Percentiles rank a stretch among this genome's conserved stretches.
Conservation (phyloP, 495 filamentous ascomycete genomes). For the Corynascus novoguineensis region DNA sequence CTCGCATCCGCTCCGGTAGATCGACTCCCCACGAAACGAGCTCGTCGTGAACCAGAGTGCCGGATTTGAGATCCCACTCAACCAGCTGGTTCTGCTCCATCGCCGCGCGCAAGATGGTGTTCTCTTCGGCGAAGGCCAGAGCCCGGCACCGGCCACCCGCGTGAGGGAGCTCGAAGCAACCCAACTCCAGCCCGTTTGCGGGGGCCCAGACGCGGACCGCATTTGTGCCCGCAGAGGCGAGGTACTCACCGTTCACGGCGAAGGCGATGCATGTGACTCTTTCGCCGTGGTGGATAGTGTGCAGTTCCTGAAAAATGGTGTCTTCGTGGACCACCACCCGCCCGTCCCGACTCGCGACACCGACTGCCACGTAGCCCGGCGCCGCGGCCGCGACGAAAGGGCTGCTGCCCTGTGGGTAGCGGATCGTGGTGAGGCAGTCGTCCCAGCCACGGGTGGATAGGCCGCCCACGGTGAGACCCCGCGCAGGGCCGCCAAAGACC, state of each 20-base stretch:
- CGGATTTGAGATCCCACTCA: conserved; percentile 23
- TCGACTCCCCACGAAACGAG: conserved; percentile 21
- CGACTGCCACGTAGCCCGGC: background rate
- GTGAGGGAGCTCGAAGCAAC: conserved; percentile 14
- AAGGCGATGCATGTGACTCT: conserved; percentile 16
- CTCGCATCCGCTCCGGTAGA: conserved; percentile 15
- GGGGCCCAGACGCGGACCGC: conserved; percentile 25
- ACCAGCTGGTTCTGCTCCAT: conserved; percentile 18
- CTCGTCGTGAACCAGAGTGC: conserved; percentile 10
- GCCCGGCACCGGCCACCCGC: conserved; percentile 9
- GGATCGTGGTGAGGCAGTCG: conserved; percentile 26
- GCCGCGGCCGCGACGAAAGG: conserved; percentile 1
- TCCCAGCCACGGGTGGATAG: conserved; percentile 23
- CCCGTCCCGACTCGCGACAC: background rate
- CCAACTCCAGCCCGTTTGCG: conserved; percentile 12
- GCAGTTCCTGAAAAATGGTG: conserved; percentile 11
- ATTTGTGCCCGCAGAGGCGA: conserved; percentile 19
- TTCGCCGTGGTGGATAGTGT: conserved; percentile 21
- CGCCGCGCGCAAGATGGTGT: conserved; percentile 21
- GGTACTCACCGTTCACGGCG: conserved; percentile 9
- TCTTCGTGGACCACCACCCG: conserved; percentile 22
- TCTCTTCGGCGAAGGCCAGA: conserved; percentile 18
- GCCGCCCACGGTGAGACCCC: conserved; percentile 21
- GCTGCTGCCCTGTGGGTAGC: conserved; percentile 14
- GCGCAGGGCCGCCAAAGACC: conserved; percentile 15